Conservation (phyloP, 164 flowering plant species). For the Liriodendron chinense region DNA sequence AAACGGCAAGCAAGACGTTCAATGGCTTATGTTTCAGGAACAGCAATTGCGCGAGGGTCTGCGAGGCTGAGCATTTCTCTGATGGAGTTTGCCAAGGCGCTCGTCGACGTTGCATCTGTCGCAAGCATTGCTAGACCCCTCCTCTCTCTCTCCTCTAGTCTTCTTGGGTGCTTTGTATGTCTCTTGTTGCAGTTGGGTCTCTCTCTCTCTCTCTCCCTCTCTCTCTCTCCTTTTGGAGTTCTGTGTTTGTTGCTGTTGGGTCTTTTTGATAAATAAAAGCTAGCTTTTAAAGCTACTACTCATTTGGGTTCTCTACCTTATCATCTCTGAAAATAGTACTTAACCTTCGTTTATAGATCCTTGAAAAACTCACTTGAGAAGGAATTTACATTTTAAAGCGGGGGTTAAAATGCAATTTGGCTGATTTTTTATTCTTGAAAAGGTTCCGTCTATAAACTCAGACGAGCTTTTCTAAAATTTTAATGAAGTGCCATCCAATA, state of each 20-base stretch:
- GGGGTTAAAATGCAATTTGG: too few relatives aligned
- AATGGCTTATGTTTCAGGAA: constrained; percentile 6
- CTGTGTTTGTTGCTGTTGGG: neutral
- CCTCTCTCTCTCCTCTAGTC: neutral
- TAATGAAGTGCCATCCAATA: too few relatives aligned
- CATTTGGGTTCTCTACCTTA: neutral
- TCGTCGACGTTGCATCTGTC: constrained; percentile 7
- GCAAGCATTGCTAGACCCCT: constrained; percentile 2
- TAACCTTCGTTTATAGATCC: too few relatives aligned
- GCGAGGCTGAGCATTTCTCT: constrained; percentile 5
- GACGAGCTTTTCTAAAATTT: too few relatives aligned
- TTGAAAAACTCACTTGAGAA: too few relatives aligned
- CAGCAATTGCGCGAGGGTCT: constrained; percentile 7
- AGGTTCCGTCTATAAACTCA: too few relatives aligned
- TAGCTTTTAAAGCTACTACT: neutral
- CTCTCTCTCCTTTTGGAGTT: neutral
- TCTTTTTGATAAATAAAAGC: too few relatives aligned
- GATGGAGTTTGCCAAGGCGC: constrained; percentile 7
- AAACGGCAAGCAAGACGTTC: neutral
- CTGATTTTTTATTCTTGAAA: too few relatives aligned
- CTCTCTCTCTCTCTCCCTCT: neutral
- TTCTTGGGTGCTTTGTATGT: neutral
- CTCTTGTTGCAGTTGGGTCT: neutral
- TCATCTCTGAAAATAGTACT: neutral
- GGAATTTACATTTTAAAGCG: too few relatives aligned